Evolutionary conservation across 192 early-diverging fungal genomes (phyloP), one percentile per base, ranked within the genome.

Genomic region (Coemansia sp.): DNA sequence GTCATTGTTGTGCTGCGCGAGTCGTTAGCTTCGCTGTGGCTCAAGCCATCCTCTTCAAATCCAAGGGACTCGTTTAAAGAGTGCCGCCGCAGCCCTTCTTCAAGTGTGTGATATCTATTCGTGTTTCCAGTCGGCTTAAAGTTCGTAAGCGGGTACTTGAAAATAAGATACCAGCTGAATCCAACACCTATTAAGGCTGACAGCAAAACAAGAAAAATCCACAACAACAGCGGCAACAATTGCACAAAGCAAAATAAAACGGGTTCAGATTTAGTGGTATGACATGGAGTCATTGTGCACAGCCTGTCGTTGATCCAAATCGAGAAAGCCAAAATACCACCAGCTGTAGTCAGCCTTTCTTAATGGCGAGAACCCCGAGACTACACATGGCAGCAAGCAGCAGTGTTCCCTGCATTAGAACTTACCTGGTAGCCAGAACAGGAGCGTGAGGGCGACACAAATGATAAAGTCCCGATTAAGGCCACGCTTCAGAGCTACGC

Each of bases 361-460:
- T n/a, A n/a, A 4, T 26, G 10, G 18, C 10, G 9, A 26, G 48
- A 50, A 5, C 10, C 13, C 3, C 3, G 13, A 53, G 51, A 31
- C 51, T 28, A 53, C 26, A 16, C 51, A 53, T 31, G 14, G 0
- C 28, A n/a, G 26, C 23, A 1, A 23, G 5, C 57, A 20, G 57
- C 37, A 37, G 35, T 20, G n/a, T 36, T 7, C 39, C 13, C 18
- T 7, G 51, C 5, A 13, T 28, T n/a, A 9, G 24, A 24, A 60
- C 71, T 67, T 74, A 74, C 89, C 91, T 43, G 89, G 89, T 43
- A 92, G 78, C 74, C 76, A 89, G 48, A 89, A 88, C 46, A 91
- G 74, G 38, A 85, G 67, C 2, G 91, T 92, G 50, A 93, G 79
- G 7, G 66, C 65, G 59, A 90, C 86, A 69, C 90, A 91, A 60